Evolutionary conservation across 1,284 basidiomycete species (phyloP).

Genomic region (Ustilago sp.): DNA sequence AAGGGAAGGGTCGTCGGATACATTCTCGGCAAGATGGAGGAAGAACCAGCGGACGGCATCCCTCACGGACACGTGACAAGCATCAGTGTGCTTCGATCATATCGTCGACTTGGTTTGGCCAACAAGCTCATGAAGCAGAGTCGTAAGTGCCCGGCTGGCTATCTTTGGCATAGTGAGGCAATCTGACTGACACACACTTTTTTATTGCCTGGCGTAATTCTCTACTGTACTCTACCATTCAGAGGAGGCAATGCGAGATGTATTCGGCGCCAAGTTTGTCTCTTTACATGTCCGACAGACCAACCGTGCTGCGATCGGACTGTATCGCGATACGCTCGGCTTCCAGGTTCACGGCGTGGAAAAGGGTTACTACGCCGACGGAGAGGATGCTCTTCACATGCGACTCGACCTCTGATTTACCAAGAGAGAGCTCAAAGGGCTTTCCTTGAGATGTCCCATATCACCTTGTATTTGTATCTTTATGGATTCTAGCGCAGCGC

Average conservation of each 20-base stretch:
- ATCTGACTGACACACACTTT: neutral
- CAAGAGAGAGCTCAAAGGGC: neutral
- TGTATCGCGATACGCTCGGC: constrained; percentile 67
- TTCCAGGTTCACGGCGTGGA: constrained; percentile 67
- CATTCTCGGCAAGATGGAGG: constrained; percentile 88
- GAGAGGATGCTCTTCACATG: constrained; percentile 68
- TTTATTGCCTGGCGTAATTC: neutral
- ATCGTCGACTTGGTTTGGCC: constrained; percentile 65
- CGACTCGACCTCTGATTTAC: constrained; percentile 53
- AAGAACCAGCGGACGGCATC: constrained; percentile 68
- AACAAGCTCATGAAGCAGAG: constrained; percentile 69
- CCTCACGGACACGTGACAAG: constrained; percentile 69
- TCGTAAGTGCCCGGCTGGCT: constrained; percentile 55
- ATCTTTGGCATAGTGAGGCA: neutral
- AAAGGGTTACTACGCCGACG: constrained; percentile 68
- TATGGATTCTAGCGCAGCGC: too few relatives aligned
- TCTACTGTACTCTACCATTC: neutral
- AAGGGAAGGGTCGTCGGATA: constrained; percentile 92
- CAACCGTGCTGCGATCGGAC: constrained; percentile 67
- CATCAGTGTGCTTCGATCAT: constrained; percentile 66
- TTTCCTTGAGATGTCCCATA: too few relatives aligned
- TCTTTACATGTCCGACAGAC: constrained; percentile 68
- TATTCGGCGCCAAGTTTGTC: constrained; percentile 65
- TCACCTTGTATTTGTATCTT: constrained; percentile 2
- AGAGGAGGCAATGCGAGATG: constrained; percentile 68